Conservation (phyloP, 768 basidiomycete species). For the Lentinula guzmanii region DNA sequence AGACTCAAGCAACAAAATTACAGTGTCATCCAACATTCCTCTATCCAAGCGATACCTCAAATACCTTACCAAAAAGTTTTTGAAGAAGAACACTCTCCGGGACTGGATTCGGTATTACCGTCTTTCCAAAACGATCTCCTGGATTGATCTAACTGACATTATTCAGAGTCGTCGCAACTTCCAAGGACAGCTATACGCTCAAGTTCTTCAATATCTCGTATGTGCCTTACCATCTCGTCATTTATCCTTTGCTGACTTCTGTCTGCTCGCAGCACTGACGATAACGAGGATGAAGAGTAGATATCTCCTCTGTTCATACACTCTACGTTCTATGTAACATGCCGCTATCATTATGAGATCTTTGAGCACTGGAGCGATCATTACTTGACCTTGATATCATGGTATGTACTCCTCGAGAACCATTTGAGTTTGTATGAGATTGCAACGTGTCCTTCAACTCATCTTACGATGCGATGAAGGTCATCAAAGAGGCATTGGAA, state of each 20-base stretch:
- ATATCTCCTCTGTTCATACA: not conserved
- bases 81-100: slow-evolving; percentile 94
- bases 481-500: not conserved
- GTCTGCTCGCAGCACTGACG: slow-evolving; percentile 21
- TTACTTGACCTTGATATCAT: no score
- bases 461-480: no score
- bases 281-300: slow-evolving; percentile 31
- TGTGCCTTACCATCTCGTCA: slow-evolving; percentile 19
- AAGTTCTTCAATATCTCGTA: slow-evolving; percentile 93
- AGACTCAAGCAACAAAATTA: slow-evolving; percentile 61
- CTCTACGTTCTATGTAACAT: not conserved
- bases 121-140: not conserved
- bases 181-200: slow-evolving; percentile 91
- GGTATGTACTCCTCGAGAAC: no score
- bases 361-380: not conserved
- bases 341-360: not conserved
- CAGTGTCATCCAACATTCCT: slow-evolving; percentile 78
- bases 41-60: slow-evolving; percentile 98
- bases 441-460: no score
- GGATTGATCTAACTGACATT: slow-evolving; percentile 5
- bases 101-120: slow-evolving; percentile 85
- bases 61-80: slow-evolving; percentile 98
- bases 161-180: slow-evolving; percentile 79
- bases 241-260: not conserved
- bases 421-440: no score